Evolutionary conservation across 2,329 filamentous ascomycete genomes (phyloP).

Genomic region (Verticillium dahliae): DNA sequence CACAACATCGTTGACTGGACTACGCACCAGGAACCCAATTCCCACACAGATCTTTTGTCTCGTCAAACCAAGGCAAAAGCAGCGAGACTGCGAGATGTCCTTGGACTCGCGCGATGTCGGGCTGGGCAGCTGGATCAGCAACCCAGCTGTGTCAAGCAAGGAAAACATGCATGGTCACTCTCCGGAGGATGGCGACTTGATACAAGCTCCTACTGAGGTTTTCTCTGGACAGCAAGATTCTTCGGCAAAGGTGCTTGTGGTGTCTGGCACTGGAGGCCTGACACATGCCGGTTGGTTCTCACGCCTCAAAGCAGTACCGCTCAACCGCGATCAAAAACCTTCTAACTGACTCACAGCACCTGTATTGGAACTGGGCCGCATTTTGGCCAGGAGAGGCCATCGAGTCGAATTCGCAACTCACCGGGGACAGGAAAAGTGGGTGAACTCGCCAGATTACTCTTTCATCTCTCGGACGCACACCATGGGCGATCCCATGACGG

Average conservation of each 20-base stretch:
- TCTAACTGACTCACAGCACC: slow-evolving; percentile 8
- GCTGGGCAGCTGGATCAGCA: too few species aligned
- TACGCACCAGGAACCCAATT: too few species aligned
- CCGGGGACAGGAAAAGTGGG: neutral
- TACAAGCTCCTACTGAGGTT: too few species aligned
- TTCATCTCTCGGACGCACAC: slow-evolving; percentile 12
- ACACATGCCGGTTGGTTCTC: slow-evolving; percentile 26
- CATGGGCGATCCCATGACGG: slow-evolving; percentile 15
- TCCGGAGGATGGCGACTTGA: too few species aligned
- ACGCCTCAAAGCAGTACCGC: slow-evolving; percentile 16
- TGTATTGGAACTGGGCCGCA: slow-evolving; percentile 11
- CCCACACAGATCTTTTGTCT: too few species aligned
- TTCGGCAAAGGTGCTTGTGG: slow-evolving; percentile 18
- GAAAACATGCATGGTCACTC: too few species aligned
- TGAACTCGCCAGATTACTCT: neutral
- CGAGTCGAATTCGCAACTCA: slow-evolving; percentile 1
- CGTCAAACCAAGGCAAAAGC: too few species aligned
- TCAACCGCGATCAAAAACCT: slow-evolving; percentile 10
- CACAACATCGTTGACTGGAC: too few species aligned
- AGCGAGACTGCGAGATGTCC: too few species aligned
- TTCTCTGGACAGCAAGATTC: too few species aligned
- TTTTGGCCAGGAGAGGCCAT: slow-evolving; percentile 1
- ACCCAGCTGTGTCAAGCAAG: too few species aligned
- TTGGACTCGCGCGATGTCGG: too few species aligned
- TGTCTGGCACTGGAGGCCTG: slow-evolving; percentile 27